Evolutionary conservation across 495 filamentous ascomycete species (phyloP).

Genomic region (Podospora tetraspora): DNA sequence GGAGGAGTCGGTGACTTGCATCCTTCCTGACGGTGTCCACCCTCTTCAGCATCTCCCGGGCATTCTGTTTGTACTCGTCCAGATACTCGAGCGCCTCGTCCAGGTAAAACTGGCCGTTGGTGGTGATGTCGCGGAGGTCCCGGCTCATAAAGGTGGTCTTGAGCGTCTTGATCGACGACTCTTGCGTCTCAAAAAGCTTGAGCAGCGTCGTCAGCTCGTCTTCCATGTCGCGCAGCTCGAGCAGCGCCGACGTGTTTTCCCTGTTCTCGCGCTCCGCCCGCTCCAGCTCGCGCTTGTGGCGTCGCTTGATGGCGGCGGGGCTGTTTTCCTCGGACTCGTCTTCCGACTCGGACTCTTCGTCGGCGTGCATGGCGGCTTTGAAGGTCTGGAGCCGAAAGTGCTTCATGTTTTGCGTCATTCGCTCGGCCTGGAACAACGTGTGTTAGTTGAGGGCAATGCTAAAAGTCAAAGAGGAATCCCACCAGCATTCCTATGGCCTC

Average conservation of each 20-base stretch:
- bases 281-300: slow-evolving; percentile 48
- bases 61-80: slow-evolving; percentile 51
- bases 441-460: not conserved
- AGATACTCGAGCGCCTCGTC: slow-evolving; percentile 49
- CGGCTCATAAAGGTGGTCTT: slow-evolving; percentile 31
- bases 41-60: slow-evolving; percentile 55
- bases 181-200: slow-evolving; percentile 55
- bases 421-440: slow-evolving; percentile 45
- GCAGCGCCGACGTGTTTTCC: slow-evolving; percentile 57
- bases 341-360: slow-evolving; percentile 45
- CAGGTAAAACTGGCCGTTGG: slow-evolving; percentile 41
- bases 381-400: slow-evolving; percentile 51
- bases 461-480: slow-evolving; percentile 4
- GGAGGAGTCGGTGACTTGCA: slow-evolving; percentile 19
- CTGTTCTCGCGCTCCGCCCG: slow-evolving; percentile 51
- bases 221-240: slow-evolving; percentile 62
- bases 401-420: slow-evolving; percentile 59
- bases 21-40: slow-evolving; percentile 42
- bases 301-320: slow-evolving; percentile 38
- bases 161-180: slow-evolving; percentile 47
- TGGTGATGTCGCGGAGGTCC: slow-evolving; percentile 29
- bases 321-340: slow-evolving; percentile 43
- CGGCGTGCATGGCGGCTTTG: slow-evolving; percentile 31
- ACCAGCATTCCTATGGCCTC: slow-evolving; percentile 62
- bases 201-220: slow-evolving; percentile 58